phyloP scores from a whole-genome alignment of 768 basidiomycete genomes.

The Suillus clintonianus region DNA sequence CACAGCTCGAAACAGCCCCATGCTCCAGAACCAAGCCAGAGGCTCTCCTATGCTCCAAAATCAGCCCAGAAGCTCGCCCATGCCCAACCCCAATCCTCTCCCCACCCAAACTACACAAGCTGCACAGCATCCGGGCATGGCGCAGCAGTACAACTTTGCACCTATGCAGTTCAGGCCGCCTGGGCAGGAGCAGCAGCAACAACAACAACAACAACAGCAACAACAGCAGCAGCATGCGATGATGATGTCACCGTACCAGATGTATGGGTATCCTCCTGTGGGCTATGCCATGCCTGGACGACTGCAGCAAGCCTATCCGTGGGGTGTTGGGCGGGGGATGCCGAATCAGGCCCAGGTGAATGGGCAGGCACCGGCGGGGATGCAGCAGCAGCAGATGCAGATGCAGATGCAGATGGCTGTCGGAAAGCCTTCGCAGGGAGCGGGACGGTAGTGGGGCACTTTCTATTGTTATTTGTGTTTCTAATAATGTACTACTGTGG shows the following conservation, averaged over 20 bases:
- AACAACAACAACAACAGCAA: conserved; percentile 28
- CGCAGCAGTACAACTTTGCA: conserved; percentile 36
- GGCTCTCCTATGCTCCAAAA: conserved; percentile 30
- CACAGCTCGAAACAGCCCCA: conserved; percentile 37
- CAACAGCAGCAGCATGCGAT: conserved; percentile 28
- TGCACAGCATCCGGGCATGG: conserved; percentile 26
- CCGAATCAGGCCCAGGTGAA: conserved; percentile 16
- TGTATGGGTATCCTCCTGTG: conserved; percentile 29
- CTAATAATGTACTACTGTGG: conserved; percentile 6
- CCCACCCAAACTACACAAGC: conserved; percentile 24
- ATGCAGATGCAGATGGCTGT: conserved; percentile 21
- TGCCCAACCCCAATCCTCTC: conserved; percentile 22
- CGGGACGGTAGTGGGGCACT: conserved; percentile 31
- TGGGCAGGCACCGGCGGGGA: conserved; percentile 23
- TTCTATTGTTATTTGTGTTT: conserved; percentile 5
- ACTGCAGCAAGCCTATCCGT: conserved; percentile 24
- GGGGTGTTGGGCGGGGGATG: conserved; percentile 24
- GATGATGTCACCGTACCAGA: conserved; percentile 28
- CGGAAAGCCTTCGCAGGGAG: conserved; percentile 35
- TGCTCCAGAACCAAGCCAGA: conserved; percentile 34
- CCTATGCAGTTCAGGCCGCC: conserved; percentile 32
- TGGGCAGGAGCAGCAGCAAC: conserved; percentile 33
- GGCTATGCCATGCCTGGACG: conserved; percentile 21
- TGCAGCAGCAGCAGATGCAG: conserved; percentile 34
- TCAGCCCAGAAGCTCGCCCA: conserved; percentile 14